Conservation (phyloP, 495 filamentous ascomycete genomes). For the Xylaria flabelliformis region DNA sequence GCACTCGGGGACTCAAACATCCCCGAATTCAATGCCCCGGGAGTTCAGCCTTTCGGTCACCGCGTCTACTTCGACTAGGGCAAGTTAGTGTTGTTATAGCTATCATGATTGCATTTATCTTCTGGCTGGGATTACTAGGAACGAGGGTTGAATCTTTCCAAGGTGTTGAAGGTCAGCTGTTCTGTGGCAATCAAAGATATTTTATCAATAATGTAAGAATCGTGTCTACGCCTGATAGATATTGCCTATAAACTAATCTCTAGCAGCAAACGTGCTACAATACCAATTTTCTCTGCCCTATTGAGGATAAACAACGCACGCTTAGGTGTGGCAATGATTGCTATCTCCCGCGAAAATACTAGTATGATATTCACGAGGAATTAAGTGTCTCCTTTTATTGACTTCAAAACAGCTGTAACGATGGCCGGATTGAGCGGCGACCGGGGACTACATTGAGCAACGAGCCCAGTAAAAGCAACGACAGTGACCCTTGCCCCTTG, state of each 20-base stretch:
- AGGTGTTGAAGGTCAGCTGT: conserved; percentile 31
- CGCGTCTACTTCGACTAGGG: not conserved
- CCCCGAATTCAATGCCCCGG: not conserved
- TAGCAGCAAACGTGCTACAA: conserved; percentile 54
- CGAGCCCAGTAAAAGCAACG: conserved; percentile 15
- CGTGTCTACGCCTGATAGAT: not conserved
- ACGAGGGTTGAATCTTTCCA: not conserved
- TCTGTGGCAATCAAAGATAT: conserved; percentile 49
- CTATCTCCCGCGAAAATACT: conserved; percentile 41
- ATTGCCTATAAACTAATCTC: not conserved
- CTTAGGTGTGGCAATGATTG: conserved; percentile 49
- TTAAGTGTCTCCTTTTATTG: not conserved
- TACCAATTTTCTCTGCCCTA: conserved; percentile 49
- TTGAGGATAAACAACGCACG: conserved; percentile 44
- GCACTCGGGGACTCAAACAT: not conserved
- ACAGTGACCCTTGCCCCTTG: conserved; percentile 25
- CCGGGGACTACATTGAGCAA: conserved; percentile 16
- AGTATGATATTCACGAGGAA: not conserved
- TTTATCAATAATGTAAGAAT: conserved; percentile 41
- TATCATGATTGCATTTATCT: conserved; percentile 4
- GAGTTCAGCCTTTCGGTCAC: not conserved
- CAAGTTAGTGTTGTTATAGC: not conserved
- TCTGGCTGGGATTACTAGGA: conserved; percentile 21
- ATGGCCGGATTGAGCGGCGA: conserved; percentile 36
- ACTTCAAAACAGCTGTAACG: conserved; percentile 32